Percentiles rank a stretch among this genome's conserved stretches.
Conservation (phyloP, 805 yeast species). For the Blastobotrys americana region DNA sequence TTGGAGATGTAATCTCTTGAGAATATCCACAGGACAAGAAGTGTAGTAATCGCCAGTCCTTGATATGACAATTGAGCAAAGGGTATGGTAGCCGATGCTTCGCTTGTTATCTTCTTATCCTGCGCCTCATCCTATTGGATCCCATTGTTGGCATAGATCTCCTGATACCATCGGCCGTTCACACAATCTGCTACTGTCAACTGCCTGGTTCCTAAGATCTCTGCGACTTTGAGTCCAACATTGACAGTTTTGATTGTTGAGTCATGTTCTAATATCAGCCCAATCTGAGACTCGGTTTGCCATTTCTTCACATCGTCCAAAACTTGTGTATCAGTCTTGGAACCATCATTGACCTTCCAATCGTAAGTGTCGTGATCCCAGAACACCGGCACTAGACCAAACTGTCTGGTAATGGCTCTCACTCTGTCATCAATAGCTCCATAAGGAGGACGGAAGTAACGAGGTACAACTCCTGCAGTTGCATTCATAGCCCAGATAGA, state of each 20-base stretch:
- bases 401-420: constrained; percentile 66
- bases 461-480: constrained; percentile 77
- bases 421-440: constrained; percentile 91
- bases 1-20: too few species aligned
- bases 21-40: too few species aligned
- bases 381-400: constrained; percentile 79
- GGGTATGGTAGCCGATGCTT: too few species aligned
- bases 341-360: constrained; percentile 62
- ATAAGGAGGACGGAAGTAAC: constrained; percentile 94
- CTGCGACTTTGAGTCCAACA: constrained; percentile 53
- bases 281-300: constrained; percentile 37
- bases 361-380: constrained; percentile 93
- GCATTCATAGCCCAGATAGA: constrained; percentile 98
- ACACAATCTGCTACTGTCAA: constrained; percentile 74
- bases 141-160: constrained; percentile 4
- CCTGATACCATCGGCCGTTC: constrained; percentile 39
- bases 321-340: constrained; percentile 48
- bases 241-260: constrained; percentile 58
- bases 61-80: too few species aligned
- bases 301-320: constrained; percentile 50
- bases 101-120: not conserved
- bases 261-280: constrained; percentile 85
- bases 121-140: constrained; percentile 4
- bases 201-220: constrained; percentile 53
- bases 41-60: too few species aligned